Base-by-base conservation (phyloP, 2,329 filamentous ascomycete genomes). In the Orbilia blumenaviensis region DNA sequence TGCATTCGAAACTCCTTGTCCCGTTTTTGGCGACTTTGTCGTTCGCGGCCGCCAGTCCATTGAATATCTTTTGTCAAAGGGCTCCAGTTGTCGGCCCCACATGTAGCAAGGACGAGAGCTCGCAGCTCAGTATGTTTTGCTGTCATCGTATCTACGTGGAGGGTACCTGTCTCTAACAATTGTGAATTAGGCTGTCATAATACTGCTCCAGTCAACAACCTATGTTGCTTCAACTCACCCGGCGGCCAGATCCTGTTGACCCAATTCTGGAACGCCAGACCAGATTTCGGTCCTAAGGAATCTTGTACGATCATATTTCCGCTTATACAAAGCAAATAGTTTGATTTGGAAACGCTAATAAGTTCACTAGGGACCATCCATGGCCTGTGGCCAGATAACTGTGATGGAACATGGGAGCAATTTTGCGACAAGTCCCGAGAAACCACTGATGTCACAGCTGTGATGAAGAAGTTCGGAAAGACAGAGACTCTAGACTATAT, bases 261-360 rank as follows among this genome's bases (percentile, higher is more conserved):
- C 1, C 91, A 93, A 80, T 93, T 93, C 83, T 93, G 91, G 91
- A 91, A 93, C 80, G 87, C 88, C 0, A 81, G 86, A 71, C 90
- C 90, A 0, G 84, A 86, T 0, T 87, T 88, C 2, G 90, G 91
- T 0, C 90, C 91, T 1, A 83, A 82, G 58, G 87, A 92, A 80
- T 89, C 88, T 4, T 94, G 91, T 91, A 92, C 90, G 0, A 86
- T 92, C 25, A 14, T 29, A 9, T 16, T 6, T 21, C 16, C 36
- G 46, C 6, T 38, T 16, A n/a, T 21, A 3, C 25, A 5, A 25
- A 5, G 18, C 18, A 32, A 48, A 2, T 41, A 38, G 10, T 14
- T 16, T 2, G 23, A 10, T 18, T 10, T 0, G 1, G 21, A 21
- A 18, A 18, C 34, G 48, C 52, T 29, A 8, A 58, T n/a, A 16